A percentile compares a stretch with the other conserved stretches of the same genome.
Conservation (phyloP, 1,284 basidiomycete species). For the Marasmius oreades region DNA sequence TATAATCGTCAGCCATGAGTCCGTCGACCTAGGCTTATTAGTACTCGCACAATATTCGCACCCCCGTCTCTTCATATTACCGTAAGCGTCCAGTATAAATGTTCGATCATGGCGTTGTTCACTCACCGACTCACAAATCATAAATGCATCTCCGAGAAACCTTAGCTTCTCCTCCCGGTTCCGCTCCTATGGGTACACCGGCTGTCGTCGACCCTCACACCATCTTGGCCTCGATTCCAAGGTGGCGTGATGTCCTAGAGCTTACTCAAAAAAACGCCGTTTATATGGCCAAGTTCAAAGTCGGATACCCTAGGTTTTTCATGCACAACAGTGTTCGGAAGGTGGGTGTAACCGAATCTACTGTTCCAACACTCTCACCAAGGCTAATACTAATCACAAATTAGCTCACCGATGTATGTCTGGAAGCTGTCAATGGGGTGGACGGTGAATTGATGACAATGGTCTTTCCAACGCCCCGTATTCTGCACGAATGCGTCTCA, state of each 20-base stretch:
- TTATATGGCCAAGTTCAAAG: slow-evolving; percentile 80
- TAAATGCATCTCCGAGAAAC: not conserved
- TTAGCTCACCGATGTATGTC: slow-evolving; percentile 73
- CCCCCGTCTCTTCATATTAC: too few relatives aligned
- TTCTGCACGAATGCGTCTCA: not conserved
- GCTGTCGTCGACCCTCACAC: slow-evolving; percentile 62
- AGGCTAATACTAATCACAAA: slow-evolving; percentile 37
- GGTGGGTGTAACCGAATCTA: slow-evolving; percentile 41
- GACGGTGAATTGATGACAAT: not conserved
- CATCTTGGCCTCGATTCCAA: slow-evolving; percentile 95
- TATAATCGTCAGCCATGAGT: too few relatives aligned
- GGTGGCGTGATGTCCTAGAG: slow-evolving; percentile 89
- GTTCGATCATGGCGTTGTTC: too few relatives aligned
- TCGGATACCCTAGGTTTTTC: slow-evolving; percentile 98
- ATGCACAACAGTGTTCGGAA: slow-evolving; percentile 87
- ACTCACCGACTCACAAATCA: too few relatives aligned
- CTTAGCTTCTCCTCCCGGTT: not conserved
- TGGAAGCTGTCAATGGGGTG: slow-evolving; percentile 61
- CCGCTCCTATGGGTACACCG: not conserved
- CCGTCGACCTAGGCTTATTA: too few relatives aligned
- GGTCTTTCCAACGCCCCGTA: not conserved
- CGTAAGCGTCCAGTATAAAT: too few relatives aligned
- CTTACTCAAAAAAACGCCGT: slow-evolving; percentile 91
- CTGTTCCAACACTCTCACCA: not conserved
- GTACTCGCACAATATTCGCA: too few relatives aligned